phyloP scores from a whole-genome alignment of 768 basidiomycete genomes.

The Cystobasidium ongulense region DNA sequence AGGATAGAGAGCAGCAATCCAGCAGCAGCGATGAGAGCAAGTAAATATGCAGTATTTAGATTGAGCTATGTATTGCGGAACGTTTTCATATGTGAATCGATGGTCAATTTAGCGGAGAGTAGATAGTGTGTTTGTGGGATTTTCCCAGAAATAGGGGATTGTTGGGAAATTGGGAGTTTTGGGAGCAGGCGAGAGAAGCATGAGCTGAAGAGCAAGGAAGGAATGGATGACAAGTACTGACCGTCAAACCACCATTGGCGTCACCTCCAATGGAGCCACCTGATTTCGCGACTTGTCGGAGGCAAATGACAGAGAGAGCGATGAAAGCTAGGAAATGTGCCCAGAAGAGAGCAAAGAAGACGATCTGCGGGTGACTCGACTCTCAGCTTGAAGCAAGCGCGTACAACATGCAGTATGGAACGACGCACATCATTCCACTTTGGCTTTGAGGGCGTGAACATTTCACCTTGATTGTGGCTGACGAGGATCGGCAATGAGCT shows the following conservation, averaged over 20 bases:
- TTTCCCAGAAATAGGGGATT: neutral
- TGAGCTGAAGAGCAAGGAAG: neutral
- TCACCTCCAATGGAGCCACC: constrained; percentile 33
- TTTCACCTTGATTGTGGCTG: constrained; percentile 13
- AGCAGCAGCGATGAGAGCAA: constrained; percentile 38
- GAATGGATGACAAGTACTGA: neutral
- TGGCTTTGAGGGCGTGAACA: constrained; percentile 23
- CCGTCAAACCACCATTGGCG: constrained; percentile 24
- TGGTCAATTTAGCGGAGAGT: too few species aligned
- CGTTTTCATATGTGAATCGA: neutral
- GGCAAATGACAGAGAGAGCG: constrained; percentile 38
- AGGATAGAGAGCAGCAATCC: constrained; percentile 36
- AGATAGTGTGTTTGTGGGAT: neutral
- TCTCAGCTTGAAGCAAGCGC: constrained; percentile 8
- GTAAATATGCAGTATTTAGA: constrained; percentile 32
- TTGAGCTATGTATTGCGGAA: too few species aligned
- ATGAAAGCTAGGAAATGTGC: constrained; percentile 41
- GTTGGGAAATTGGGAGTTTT: neutral
- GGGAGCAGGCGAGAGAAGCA: neutral
- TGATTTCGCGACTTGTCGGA: constrained; percentile 29
- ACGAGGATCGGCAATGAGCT: neutral
- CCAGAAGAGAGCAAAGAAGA: constrained; percentile 38
- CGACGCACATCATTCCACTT: constrained; percentile 40
- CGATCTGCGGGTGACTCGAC: neutral
- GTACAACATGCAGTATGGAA: neutral